These are phyloP conservation scores for Phaffomyces antillensis DNA, from an alignment of 805 yeast species.

Conservation along the genomic window DNA sequence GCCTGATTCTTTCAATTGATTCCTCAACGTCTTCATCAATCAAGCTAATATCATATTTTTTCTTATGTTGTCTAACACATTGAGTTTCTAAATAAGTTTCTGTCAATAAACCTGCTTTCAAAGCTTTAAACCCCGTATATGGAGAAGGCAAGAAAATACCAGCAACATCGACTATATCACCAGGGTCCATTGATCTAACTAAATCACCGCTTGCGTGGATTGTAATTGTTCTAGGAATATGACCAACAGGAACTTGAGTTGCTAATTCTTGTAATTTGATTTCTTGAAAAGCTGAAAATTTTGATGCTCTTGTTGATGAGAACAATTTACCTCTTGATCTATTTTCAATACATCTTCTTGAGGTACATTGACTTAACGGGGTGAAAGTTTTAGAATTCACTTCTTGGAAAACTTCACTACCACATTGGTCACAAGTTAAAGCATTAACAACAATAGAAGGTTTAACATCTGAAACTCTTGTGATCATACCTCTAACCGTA, in stretches of 20 bases:
- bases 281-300: conserved; percentile 92
- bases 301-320: conserved; percentile 92
- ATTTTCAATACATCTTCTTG: conserved; percentile 70
- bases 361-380: conserved; percentile 84
- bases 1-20: conserved; percentile 47
- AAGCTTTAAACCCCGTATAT: conserved; percentile 90
- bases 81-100: conserved; percentile 93
- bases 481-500: conserved; percentile 89
- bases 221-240: conserved; percentile 83
- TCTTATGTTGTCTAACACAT: conserved; percentile 77
- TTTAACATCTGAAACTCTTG: conserved; percentile 93
- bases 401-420: conserved; percentile 94
- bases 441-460: conserved; percentile 90
- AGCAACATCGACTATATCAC: conserved; percentile 88
- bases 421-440: conserved; percentile 96
- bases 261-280: conserved; percentile 92
- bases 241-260: conserved; percentile 96
- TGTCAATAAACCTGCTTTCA: conserved; percentile 87
- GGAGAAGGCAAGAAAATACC: conserved; percentile 94
- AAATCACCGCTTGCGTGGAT: conserved; percentile 89
- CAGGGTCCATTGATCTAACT: conserved; percentile 84
- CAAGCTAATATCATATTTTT: conserved; percentile 65
- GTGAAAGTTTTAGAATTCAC: conserved; percentile 76
- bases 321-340: conserved; percentile 82
- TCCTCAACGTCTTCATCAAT: conserved; percentile 48